Evolutionary conservation across 2,329 filamentous ascomycete genomes (phyloP).

Genomic region (Didymella glomerata): DNA sequence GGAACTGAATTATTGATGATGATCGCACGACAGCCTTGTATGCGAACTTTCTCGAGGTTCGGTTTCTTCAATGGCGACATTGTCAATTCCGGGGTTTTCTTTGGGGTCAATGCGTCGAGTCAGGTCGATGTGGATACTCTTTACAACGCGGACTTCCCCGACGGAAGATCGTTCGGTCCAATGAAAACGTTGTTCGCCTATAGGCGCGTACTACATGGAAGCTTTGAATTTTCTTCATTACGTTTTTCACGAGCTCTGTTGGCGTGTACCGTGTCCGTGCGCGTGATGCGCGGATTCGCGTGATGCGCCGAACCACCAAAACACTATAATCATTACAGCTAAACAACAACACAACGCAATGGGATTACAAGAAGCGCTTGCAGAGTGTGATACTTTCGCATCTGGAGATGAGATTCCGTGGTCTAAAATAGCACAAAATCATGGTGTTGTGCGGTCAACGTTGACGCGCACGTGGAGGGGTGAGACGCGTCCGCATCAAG

Average conservation of each 20-base stretch:
- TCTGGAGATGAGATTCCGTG: too few relatives aligned
- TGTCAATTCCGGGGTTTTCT: conserved; percentile 14
- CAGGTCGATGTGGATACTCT: conserved; percentile 17
- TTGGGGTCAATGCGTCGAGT: conserved; percentile 13
- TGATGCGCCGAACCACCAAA: too few relatives aligned
- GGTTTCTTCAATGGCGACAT: conserved; percentile 13
- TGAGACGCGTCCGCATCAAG: too few relatives aligned
- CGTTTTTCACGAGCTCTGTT: conserved; percentile 4
- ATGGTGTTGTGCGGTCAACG: too few relatives aligned
- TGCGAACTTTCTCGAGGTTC: conserved; percentile 3
- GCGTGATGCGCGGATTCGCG: too few relatives aligned
- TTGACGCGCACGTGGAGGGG: too few relatives aligned
- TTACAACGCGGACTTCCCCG: conserved; percentile 22
- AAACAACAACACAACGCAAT: too few relatives aligned
- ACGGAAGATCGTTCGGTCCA: conserved; percentile 10
- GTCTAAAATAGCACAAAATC: too few relatives aligned
- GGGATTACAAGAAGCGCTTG: too few relatives aligned
- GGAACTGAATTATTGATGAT: background rate
- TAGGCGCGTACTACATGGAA: background rate
- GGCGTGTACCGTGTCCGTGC: too few relatives aligned
- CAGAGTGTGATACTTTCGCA: too few relatives aligned
- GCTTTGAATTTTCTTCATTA: conserved; percentile 6
- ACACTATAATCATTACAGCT: too few relatives aligned
- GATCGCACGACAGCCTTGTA: background rate
- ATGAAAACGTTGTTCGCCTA: conserved; percentile 9